Percentiles rank a stretch among this genome's conserved stretches.
Conservation (phyloP, 2,329 filamentous ascomycete species). For the Ophiostoma australiae region DNA sequence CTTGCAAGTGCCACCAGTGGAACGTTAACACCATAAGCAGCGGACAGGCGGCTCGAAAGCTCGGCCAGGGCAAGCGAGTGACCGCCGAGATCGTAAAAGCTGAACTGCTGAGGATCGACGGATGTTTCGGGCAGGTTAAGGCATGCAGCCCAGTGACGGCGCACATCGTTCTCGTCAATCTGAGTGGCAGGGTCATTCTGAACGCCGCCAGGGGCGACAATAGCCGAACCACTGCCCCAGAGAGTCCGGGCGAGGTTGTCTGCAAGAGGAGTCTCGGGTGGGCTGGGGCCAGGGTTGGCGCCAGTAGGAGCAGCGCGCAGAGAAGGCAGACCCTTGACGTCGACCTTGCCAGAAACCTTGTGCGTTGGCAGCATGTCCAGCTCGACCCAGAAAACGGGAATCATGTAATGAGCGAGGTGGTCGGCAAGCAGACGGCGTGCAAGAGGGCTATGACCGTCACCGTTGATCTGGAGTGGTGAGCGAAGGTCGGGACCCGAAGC, state of each 20-base stretch:
- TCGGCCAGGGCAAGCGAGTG: conserved; percentile 75
- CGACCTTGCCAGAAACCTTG: conserved; percentile 72
- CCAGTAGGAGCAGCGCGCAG: conserved; percentile 47
- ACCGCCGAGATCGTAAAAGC: conserved; percentile 76
- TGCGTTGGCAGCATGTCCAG: conserved; percentile 67
- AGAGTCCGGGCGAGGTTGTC: conserved; percentile 34
- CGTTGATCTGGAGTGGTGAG: conserved; percentile 57
- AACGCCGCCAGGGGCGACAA: neutral
- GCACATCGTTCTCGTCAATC: conserved; percentile 62
- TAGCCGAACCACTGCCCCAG: conserved; percentile 14
- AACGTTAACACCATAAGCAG: conserved; percentile 67
- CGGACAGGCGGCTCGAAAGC: conserved; percentile 64
- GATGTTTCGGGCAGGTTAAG: conserved; percentile 59
- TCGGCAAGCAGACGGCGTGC: conserved; percentile 60
- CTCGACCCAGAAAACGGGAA: conserved; percentile 72
- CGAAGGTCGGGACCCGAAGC: conserved; percentile 25
- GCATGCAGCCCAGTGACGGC: conserved; percentile 66
- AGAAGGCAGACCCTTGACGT: conserved; percentile 65
- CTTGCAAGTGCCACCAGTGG: conserved; percentile 67
- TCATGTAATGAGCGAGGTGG: conserved; percentile 76
- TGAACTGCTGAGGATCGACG: conserved; percentile 61
- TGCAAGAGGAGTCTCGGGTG: conserved; percentile 40
- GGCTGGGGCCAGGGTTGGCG: conserved; percentile 25
- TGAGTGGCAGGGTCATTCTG: conserved; percentile 51
- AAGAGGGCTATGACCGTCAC: conserved; percentile 64